Evolutionary conservation across 1,139 yeast species (phyloP).

Genomic region (Nakaseomyces nivariensis): DNA sequence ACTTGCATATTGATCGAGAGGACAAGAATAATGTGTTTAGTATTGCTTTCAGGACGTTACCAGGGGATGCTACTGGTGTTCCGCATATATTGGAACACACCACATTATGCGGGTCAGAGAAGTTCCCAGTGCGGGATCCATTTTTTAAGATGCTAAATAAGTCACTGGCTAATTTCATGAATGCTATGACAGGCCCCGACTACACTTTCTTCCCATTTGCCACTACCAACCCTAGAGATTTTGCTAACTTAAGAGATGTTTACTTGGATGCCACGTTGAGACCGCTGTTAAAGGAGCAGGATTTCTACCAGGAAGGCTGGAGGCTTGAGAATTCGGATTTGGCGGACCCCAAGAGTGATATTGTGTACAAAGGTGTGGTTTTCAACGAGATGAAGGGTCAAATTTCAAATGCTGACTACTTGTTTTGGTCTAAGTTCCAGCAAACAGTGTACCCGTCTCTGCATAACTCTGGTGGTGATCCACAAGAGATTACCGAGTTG

Average conservation of each 20-base stretch:
- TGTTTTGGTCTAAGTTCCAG: slow-evolving; percentile 75
- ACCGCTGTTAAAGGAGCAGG: slow-evolving; percentile 69
- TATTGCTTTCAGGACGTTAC: slow-evolving; percentile 85
- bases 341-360: slow-evolving; percentile 46
- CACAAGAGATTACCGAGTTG: slow-evolving; percentile 63
- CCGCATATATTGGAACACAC: slow-evolving; percentile 96
- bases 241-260: slow-evolving; percentile 73
- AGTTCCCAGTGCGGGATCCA: slow-evolving; percentile 92
- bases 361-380: slow-evolving; percentile 87
- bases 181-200: slow-evolving; percentile 97
- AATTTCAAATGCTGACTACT: slow-evolving; percentile 77
- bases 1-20: slow-evolving; percentile 73
- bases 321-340: slow-evolving; percentile 68
- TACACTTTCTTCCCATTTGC: slow-evolving; percentile 95
- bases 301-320: slow-evolving; percentile 97
- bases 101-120: slow-evolving; percentile 83
- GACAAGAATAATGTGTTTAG: slow-evolving; percentile 83
- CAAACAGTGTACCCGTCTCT: slow-evolving; percentile 78
- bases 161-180: slow-evolving; percentile 85
- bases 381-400: slow-evolving; percentile 99
- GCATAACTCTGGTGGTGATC: slow-evolving; percentile 94
- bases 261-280: slow-evolving; percentile 80
- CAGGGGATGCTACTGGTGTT: slow-evolving; percentile 87
- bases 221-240: slow-evolving; percentile 79
- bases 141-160: slow-evolving; percentile 94